Percentiles rank a stretch among this genome's conserved stretches.
Conservation (phyloP, 495 filamentous ascomycete species). For the Aspergillus funiculosus region DNA sequence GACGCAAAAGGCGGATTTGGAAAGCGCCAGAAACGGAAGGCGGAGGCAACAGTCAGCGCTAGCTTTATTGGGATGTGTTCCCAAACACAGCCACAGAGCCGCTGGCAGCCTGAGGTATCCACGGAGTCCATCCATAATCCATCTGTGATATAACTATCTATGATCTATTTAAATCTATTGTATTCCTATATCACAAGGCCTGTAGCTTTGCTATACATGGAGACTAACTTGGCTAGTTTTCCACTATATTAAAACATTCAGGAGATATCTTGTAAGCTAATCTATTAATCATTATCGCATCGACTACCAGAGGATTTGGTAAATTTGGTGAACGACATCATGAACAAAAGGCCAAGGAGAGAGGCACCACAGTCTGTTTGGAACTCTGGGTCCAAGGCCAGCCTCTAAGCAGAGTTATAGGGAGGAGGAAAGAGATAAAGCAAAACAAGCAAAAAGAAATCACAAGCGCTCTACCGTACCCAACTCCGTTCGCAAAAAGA, state of each 20-base stretch:
- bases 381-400: slow-evolving; percentile 11
- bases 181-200: too few relatives aligned
- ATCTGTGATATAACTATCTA: too few relatives aligned
- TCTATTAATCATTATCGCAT: not conserved
- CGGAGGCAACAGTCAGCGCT: too few relatives aligned
- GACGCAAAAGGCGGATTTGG: slow-evolving; percentile 15
- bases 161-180: too few relatives aligned
- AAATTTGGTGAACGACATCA: too few relatives aligned
- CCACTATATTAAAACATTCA: too few relatives aligned
- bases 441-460: slow-evolving; percentile 3
- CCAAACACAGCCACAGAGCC: too few relatives aligned
- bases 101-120: too few relatives aligned
- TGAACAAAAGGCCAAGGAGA: not conserved
- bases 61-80: too few relatives aligned
- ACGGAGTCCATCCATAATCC: too few relatives aligned
- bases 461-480: slow-evolving; percentile 13
- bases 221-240: too few relatives aligned
- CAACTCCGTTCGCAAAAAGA: slow-evolving; percentile 16
- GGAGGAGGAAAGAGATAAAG: slow-evolving; percentile 2
- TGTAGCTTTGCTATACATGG: too few relatives aligned
- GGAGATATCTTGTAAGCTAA: not conserved
- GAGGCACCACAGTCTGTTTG: not conserved
- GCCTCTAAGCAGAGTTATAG: slow-evolving; percentile 11
- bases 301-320: not conserved
- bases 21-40: slow-evolving; percentile 8